Evolutionary conservation across 257 asterid species (phyloP).

Genomic region (Paraleonurus japonicus): DNA sequence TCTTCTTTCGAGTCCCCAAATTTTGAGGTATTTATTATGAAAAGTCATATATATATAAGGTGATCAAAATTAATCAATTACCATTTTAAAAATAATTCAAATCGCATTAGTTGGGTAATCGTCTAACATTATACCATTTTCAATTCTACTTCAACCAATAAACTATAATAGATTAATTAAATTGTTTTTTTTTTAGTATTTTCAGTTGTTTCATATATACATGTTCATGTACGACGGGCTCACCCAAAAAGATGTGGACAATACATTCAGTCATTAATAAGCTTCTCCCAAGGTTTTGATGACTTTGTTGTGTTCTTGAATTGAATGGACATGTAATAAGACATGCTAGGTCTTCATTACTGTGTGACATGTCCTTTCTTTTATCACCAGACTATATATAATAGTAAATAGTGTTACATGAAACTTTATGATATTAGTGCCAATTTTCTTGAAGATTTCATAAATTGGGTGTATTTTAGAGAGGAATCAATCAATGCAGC

Average conservation of each 20-base stretch:
- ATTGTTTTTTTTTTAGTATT: no score
- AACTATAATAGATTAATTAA: no score
- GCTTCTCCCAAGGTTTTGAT: neutral
- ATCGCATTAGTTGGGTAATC: neutral
- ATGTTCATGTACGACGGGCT: neutral
- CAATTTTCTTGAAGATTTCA: neutral
- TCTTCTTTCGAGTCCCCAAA: neutral
- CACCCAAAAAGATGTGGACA: neutral
- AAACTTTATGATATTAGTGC: neutral
- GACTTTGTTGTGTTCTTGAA: neutral
- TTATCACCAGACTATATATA: neutral
- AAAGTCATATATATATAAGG: no score
- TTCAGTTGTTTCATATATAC: no score
- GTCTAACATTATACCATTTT: neutral
- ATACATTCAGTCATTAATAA: neutral
- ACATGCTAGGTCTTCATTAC: neutral
- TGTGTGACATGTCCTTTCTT: neutral
- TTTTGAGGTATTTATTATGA: no score
- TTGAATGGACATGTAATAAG: neutral
- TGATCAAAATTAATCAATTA: neutral
- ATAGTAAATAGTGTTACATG: neutral
- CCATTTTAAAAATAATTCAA: no score
- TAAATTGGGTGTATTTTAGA: neutral
- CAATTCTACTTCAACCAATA: neutral
- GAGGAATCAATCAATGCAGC: constrained; percentile 29